Base-by-base conservation (phyloP, 176 grass and related monocot species). In the Bonia amplexicaulis region DNA sequence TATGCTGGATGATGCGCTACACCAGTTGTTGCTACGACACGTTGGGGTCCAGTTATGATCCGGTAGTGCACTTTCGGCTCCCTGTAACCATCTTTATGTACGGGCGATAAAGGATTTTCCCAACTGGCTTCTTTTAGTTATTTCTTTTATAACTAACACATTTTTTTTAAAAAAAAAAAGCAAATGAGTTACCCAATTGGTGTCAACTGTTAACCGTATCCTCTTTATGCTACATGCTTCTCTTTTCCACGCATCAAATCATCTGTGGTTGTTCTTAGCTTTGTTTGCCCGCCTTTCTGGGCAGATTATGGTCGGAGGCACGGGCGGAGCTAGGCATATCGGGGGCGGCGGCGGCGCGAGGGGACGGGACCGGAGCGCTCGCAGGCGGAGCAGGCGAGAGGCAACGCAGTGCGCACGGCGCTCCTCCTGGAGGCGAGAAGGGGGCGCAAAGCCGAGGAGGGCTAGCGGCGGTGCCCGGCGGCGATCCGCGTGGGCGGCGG, bases 11-110 rank as follows among this genome's bases (percentile, higher is more conserved):
- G 57, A 64, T 63, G 42, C 26, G 20, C 57, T 74, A 39, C 25
- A 47, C 53, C 81, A 20, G 44, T 19, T 16, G 65, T 47, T 70
- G 65, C 26, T 60, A 42, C 44, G 5, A 41, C 26, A 77, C 80
- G 42, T 10, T 44, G 66, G 52, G 53, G 10, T 13, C 71, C 60
- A 59, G 55, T 0, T 63, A 5, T 14, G 49, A 16, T 52, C 49
- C 49, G 61, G 64, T 42, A 12, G 59, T 55, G 77, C 69, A 17
- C 58, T 66, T 65, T 87, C 33, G 23, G 85, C 40, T 86, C 45
- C 76, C 19, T 44, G 48, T 3, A 7, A 29, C n/a, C 57, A 66
- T 66, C 26, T 27, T 48, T 44, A 44, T 10, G 4, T 23, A 12
- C 5, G n/a, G n/a, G n/a, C n/a, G 1, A 25, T 60, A 60, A 60